Evolutionary conservation across 1,284 basidiomycete genomes (phyloP), one percentile per base, ranked within the genome.

Genomic region (Violaceomyces palustris): DNA sequence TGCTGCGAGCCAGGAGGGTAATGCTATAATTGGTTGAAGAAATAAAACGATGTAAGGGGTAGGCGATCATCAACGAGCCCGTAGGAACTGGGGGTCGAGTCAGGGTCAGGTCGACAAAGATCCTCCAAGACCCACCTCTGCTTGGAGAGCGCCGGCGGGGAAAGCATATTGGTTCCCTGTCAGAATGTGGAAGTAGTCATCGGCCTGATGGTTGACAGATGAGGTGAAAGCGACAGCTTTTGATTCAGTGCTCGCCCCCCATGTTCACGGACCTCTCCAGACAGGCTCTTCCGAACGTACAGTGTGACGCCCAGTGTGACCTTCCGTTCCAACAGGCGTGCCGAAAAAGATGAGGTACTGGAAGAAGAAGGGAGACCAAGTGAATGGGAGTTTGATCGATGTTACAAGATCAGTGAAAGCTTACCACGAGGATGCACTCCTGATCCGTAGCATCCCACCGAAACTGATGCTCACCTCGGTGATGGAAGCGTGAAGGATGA

Each of bases 181-280:
- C 19, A 98, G 79, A 67, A 98, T 97, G 74, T 94, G 83, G 79
- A 98, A 98, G 76, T 96, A 97, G 75, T 98, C 93, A 67, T 94
- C 90, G 3, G 91, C 91, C 55, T 64, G 39, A 14, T n/a, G n/a
- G n/a, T n/a, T n/a, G n/a, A n/a, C n/a, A n/a, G n/a, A n/a, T n/a
- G n/a, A n/a, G n/a, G n/a, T n/a, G n/a, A n/a, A n/a, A n/a, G n/a
- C n/a, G n/a, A n/a, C n/a, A n/a, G n/a, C n/a, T n/a, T n/a, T n/a
- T n/a, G n/a, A n/a, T n/a, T n/a, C n/a, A n/a, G n/a, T n/a, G n/a
- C n/a, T n/a, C n/a, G n/a, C n/a, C n/a, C n/a, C n/a, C n/a, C n/a
- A n/a, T n/a, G n/a, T n/a, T 8, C 9, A 35, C 9, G n/a, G 17
- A 35, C 22, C n/a, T n/a, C n/a, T n/a, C n/a, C n/a, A n/a, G n/a